Percentiles rank a stretch among this genome's conserved stretches.
Conservation (phyloP, 2,329 filamentous ascomycete genomes). For the Chalaropsis thielavioides region DNA sequence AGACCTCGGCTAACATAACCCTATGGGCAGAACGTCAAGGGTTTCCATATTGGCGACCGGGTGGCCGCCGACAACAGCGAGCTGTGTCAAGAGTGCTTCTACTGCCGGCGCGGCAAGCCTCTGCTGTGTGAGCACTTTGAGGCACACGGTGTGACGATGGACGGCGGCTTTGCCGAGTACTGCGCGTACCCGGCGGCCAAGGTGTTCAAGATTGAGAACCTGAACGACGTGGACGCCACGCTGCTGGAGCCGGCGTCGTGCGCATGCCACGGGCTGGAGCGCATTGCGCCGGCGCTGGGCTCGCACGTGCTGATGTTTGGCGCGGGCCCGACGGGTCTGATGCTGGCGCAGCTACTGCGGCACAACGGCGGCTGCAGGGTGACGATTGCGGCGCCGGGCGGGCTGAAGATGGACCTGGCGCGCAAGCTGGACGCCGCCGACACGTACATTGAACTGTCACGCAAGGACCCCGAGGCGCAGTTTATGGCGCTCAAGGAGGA, state of each 20-base stretch:
- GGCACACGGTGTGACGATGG: slow-evolving; percentile 51
- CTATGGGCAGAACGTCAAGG: slow-evolving; percentile 35
- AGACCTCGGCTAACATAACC: neutral
- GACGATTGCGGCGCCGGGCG: slow-evolving; percentile 52
- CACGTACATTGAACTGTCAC: slow-evolving; percentile 39
- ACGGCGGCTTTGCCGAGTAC: slow-evolving; percentile 62
- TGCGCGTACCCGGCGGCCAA: slow-evolving; percentile 36
- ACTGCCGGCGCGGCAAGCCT: slow-evolving; percentile 53
- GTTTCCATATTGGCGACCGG: slow-evolving; percentile 46
- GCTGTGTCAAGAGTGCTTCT: slow-evolving; percentile 58
- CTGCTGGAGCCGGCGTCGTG: slow-evolving; percentile 57
- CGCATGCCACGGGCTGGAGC: slow-evolving; percentile 55
- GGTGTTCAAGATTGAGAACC: slow-evolving; percentile 52
- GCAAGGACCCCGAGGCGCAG: slow-evolving; percentile 40
- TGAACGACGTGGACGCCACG: slow-evolving; percentile 53
- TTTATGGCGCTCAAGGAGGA: slow-evolving; percentile 47
- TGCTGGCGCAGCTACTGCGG: slow-evolving; percentile 47
- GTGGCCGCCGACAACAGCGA: slow-evolving; percentile 52
- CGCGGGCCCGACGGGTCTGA: slow-evolving; percentile 51
- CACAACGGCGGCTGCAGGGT: slow-evolving; percentile 56
- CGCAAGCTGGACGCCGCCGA: slow-evolving; percentile 41
- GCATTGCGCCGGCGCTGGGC: slow-evolving; percentile 51
- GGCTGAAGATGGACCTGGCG: slow-evolving; percentile 57
- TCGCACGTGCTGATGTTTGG: slow-evolving; percentile 52
- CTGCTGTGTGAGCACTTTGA: slow-evolving; percentile 56